Evolutionary conservation across 1,284 basidiomycete genomes (phyloP).

Genomic region (Rhodofomes roseus): DNA sequence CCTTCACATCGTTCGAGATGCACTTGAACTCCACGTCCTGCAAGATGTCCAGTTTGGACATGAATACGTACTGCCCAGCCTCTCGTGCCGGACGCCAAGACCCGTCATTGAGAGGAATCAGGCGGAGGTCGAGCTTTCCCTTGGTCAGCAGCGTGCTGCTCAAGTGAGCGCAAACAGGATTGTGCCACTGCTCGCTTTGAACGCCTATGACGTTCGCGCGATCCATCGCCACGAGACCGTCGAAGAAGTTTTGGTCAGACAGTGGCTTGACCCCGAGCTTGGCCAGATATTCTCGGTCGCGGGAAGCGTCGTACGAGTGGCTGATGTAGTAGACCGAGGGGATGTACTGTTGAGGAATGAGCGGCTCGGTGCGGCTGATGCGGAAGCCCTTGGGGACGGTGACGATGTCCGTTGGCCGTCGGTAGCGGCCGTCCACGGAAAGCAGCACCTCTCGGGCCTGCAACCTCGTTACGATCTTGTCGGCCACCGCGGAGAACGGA

Average conservation of each 20-base stretch:
- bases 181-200: not conserved
- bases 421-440: not conserved
- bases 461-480: not conserved
- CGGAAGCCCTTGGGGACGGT: not conserved
- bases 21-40: not conserved
- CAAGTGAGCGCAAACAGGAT: not conserved
- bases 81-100: not conserved
- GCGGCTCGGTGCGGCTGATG: not conserved
- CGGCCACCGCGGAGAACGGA: not conserved
- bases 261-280: not conserved
- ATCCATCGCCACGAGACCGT: not conserved
- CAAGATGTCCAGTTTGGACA: not conserved
- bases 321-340: not conserved
- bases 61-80: not conserved
- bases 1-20: not conserved
- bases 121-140: not conserved
- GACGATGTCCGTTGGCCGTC: not conserved
- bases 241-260: not conserved
- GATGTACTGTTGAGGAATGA: not conserved
- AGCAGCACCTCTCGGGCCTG: not conserved
- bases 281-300: not conserved
- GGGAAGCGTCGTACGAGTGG: not conserved
- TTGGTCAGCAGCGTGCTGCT: not conserved
- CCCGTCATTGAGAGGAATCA: not conserved
- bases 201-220: not conserved